Conservation (phyloP, 2,329 filamentous ascomycete genomes). For the Alternaria novae-zelandiae region DNA sequence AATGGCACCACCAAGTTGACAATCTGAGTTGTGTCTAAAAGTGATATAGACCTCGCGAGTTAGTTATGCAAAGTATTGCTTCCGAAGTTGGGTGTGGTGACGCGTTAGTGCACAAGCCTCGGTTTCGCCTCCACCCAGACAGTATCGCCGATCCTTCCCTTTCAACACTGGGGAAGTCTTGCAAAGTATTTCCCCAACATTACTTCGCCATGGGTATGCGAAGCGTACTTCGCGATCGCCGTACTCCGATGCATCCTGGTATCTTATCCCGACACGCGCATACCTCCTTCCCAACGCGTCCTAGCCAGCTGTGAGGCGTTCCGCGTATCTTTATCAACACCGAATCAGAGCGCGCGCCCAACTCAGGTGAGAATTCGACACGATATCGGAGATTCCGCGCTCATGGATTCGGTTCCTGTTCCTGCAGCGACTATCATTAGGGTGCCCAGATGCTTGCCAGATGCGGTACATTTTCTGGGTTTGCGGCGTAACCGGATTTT, state of each 20-base stretch:
- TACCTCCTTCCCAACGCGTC: constrained; percentile 7
- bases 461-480: background rate
- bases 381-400: constrained; percentile 5
- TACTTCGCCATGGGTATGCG: background rate
- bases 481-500: background rate
- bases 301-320: background rate
- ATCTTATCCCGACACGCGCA: constrained; percentile 1
- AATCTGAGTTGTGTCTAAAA: background rate
- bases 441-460: background rate
- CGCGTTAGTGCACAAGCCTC: background rate
- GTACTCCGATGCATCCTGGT: constrained; percentile 1
- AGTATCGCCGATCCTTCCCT: background rate
- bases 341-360: constrained; percentile 1
- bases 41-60: background rate
- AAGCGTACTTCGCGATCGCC: background rate
- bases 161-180: background rate
- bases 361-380: constrained; percentile 3
- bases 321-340: constrained; percentile 2
- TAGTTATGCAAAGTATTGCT: background rate
- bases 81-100: background rate
- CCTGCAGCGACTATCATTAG: constrained; percentile 8
- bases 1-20: background rate
- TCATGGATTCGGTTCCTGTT: background rate
- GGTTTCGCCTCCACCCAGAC: background rate
- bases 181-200: background rate